Base-by-base conservation (phyloP, 139 green algal species). In the Gonium pectorale region DNA sequence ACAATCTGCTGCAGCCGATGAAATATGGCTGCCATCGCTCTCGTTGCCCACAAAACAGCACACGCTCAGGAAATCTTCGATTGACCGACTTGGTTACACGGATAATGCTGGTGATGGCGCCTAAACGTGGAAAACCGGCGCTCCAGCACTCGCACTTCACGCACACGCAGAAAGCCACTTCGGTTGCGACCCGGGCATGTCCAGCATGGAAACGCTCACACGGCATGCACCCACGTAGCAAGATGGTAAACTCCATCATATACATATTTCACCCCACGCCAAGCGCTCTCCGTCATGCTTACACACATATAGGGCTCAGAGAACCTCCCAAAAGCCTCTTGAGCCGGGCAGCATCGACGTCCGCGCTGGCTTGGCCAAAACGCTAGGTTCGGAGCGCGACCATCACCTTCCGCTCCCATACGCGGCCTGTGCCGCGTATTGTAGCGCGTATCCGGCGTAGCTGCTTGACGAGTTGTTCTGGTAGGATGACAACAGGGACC, bases 31-130 rank as follows among this genome's bases (percentile, higher is more conserved):
- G 68, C 68, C 60, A 62, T 77, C n/a, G 43, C 68, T 66, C 70
- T 79, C n/a, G n/a, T 49, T 21, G 33, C 35, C 46, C 70, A 43
- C 70, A 35, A 1, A 35, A 1, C 24, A 79, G 33, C 70, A 64
- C 46, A 79, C 70, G 70, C 70, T 79, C 70, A 64, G 46, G 46
- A 54, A 79, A 66, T 64, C 33, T 79, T 77, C 68, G 68, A 77
- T 5, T 27, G 68, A 56, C 46, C 46, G 46, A 11, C 13, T 54
- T 54, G 13, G 46, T 79, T 46, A 79, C 60, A 79, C 11, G 46
- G 13, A 15, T 15, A 54, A 15, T 54, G n/a, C n/a, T 54, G 46
- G 13, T 54, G 13, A 15, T 11, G 46, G 46, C 13, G 46, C 13
- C 46, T 15, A 54, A 15, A 15, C 46, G 46, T n/a, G 46, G 46